phyloP scores from a whole-genome alignment of 140 eudicot species.

The Ambrosia hybrid region DNA sequence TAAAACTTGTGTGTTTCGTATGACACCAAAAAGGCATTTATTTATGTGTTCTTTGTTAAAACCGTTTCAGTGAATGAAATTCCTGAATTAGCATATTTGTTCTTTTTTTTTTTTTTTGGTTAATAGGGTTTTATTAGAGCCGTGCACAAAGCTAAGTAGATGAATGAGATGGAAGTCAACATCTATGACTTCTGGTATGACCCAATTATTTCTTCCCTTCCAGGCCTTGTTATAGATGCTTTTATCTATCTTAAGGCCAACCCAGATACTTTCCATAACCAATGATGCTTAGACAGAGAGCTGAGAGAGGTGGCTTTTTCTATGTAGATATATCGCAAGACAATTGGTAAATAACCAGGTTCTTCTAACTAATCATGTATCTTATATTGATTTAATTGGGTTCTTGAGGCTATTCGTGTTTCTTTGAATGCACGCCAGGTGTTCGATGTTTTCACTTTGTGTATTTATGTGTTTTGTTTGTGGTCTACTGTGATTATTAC shows the following conservation, averaged over 20 bases:
- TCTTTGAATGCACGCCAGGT: too few relatives aligned
- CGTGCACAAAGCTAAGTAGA: conserved; percentile 97
- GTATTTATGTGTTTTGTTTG: too few relatives aligned
- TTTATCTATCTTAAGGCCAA: conserved; percentile 89
- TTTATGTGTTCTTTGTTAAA: background rate
- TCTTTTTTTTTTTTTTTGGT: background rate
- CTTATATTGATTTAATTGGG: too few relatives aligned
- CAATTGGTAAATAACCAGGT: too few relatives aligned
- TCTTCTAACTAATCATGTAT: too few relatives aligned
- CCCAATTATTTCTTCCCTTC: conserved; percentile 86
- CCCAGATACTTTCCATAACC: conserved; percentile 95
- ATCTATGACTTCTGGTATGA: conserved; percentile 96
- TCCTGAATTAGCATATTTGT: background rate
- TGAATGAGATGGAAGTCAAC: conserved; percentile 97
- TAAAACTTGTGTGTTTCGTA: too few relatives aligned
- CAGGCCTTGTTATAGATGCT: conserved; percentile 92
- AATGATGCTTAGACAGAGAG: conserved; percentile 78
- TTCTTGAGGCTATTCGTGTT: too few relatives aligned
- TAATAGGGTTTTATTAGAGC: conserved; percentile 92
- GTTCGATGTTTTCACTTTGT: too few relatives aligned
- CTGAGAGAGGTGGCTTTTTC: conserved; percentile 92
- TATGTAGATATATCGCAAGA: too few relatives aligned
- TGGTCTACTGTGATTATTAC: too few relatives aligned
- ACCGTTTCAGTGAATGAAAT: conserved; percentile 3
- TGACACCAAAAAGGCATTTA: too few relatives aligned